Base-by-base conservation (phyloP, 768 basidiomycete genomes). In the Amanita fuliginea region DNA sequence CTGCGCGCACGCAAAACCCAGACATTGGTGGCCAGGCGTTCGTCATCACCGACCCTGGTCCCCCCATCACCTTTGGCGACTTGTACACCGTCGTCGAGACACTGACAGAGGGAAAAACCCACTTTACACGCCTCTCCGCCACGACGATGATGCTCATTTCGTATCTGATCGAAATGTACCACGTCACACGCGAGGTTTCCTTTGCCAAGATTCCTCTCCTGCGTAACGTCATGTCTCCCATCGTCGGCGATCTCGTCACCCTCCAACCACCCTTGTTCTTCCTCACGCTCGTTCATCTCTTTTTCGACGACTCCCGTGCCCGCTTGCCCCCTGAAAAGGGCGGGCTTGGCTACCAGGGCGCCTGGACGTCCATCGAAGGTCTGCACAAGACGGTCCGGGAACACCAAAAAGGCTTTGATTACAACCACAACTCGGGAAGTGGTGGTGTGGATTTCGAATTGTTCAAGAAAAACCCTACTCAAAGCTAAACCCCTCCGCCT, bases 21-120 rank as follows among this genome's bases (percentile, higher is more conserved):
- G 83, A 87, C 59, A 77, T 89, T 44, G 83, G 86, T 10, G 86
- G 86, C 1, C 77, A 84, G 56, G 74, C 79, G 1, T 89, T 86
- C 64, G 67, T 65, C 26, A 61, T 88, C 47, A 71, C 78, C 1
- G 84, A 89, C 59, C 73, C 82, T 1, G 83, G 83, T 6, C 76
- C 77, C 0, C 73, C 80, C 13, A 62, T 72, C 2, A 80, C 81
- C 4, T 81, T 71, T 50, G 77, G 82, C 14, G 86, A 89, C 55
- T 64, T 77, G 24, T 79, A 84, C 58, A 66, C 64, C 21, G 68
- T 67, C 3, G 66, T 88, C 32, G 67, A 68, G 30, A 73, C 76
- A 2, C 69, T 88, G 36, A 72, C 74, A 4, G 70, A 73, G n/a
- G 75, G 78, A 5, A 74, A 76, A 49, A 77, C 74, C 39, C 62